phyloP scores from a whole-genome alignment of 257 asterid species.

The Petunia secreta region DNA sequence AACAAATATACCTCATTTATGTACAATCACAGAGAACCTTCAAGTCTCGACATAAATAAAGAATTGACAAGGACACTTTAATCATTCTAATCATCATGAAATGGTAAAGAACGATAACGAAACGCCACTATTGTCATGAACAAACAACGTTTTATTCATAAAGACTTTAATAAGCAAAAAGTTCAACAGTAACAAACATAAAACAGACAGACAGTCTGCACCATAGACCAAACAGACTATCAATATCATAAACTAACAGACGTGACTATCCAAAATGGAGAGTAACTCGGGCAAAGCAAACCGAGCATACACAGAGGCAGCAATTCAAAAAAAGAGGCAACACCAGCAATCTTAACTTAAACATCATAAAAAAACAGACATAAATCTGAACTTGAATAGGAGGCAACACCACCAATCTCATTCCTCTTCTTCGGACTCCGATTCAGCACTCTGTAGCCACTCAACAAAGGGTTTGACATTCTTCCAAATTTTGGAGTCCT shows the following conservation, averaged over 20 bases:
- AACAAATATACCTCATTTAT: no score
- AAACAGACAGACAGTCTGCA: neutral
- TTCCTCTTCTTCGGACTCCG: constrained; percentile 47
- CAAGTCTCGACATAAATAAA: neutral
- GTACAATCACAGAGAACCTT: neutral
- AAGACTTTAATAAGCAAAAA: neutral
- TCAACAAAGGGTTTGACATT: constrained; percentile 43
- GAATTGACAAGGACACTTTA: neutral
- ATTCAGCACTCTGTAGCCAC: constrained; percentile 52
- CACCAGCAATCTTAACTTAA: neutral
- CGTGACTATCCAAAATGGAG: neutral
- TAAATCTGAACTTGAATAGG: neutral
- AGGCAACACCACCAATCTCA: constrained; percentile 8
- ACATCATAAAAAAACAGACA: no score
- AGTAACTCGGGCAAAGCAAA: neutral
- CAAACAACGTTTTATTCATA: neutral
- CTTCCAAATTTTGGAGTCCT: constrained; percentile 43
- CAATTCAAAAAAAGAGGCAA: neutral
- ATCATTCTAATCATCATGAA: neutral
- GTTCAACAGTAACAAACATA: neutral
- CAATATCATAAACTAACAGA: neutral
- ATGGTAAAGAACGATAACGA: neutral
- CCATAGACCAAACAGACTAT: neutral
- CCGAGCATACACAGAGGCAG: neutral
- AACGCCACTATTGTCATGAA: neutral